Conservation (phyloP, 1,139 yeast genomes). For the Candida gigantensis region DNA sequence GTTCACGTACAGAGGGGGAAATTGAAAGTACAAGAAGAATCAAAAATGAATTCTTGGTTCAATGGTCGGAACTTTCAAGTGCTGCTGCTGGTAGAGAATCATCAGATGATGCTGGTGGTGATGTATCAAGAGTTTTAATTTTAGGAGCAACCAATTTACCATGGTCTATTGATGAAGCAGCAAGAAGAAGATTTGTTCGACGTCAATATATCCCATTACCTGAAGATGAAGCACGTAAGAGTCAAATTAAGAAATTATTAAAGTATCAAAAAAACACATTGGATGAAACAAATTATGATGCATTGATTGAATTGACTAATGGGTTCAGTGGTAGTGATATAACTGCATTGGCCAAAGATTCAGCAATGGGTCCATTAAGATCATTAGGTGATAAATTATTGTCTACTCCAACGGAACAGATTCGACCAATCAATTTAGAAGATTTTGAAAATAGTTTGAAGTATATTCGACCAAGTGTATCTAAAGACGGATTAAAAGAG, state of each 20-base stretch:
- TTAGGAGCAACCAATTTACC: slow-evolving; percentile 96
- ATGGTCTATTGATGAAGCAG: slow-evolving; percentile 99
- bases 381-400: slow-evolving; percentile 86
- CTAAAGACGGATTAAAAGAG: slow-evolving; percentile 2
- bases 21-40: slow-evolving; percentile 90
- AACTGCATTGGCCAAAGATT: slow-evolving; percentile 94
- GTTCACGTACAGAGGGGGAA: slow-evolving; percentile 86
- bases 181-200: slow-evolving; percentile 89
- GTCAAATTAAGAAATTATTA: slow-evolving; percentile 71
- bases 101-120: slow-evolving; percentile 46
- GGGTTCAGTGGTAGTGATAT: slow-evolving; percentile 94
- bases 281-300: slow-evolving; percentile 60
- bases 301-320: slow-evolving; percentile 63
- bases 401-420: slow-evolving; percentile 81
- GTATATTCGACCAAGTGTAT: slow-evolving; percentile 87
- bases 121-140: slow-evolving; percentile 72
- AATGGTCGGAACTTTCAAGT: slow-evolving; percentile 91
- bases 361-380: slow-evolving; percentile 97
- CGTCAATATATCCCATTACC: slow-evolving; percentile 95
- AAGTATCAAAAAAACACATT: slow-evolving; percentile 76
- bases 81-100: slow-evolving; percentile 81
- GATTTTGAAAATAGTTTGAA: slow-evolving; percentile 80
- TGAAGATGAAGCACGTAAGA: slow-evolving; percentile 75
- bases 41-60: slow-evolving; percentile 91
- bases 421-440: slow-evolving; percentile 71